Percentiles rank a stretch among this genome's conserved stretches.
These are phyloP conservation scores for Xylariaceae sp. DNA, from an alignment of 2,329 filamentous ascomycete genomes.

Conservation along the genomic window DNA sequence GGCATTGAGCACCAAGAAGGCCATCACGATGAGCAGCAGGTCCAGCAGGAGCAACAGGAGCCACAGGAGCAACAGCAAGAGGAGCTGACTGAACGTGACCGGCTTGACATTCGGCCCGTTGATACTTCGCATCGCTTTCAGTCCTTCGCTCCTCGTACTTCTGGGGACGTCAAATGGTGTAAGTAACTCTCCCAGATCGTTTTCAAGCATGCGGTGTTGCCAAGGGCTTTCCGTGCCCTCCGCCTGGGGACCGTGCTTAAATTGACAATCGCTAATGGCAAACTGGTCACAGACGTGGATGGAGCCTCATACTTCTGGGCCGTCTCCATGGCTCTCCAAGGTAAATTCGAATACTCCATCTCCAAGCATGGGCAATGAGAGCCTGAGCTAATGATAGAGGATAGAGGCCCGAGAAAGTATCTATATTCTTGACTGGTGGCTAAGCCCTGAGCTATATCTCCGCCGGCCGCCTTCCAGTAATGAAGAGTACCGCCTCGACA, in stretches of 20 bases:
- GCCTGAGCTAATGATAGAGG: constrained; percentile 8
- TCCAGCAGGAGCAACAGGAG: constrained; percentile 3
- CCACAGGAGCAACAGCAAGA: background rate
- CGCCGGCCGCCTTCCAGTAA: constrained; percentile 76
- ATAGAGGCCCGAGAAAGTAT: constrained; percentile 68
- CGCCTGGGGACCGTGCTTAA: background rate
- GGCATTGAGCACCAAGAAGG: constrained; percentile 31
- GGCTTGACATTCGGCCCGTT: constrained; percentile 30
- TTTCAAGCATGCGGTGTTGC: background rate
- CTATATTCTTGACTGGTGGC: constrained; percentile 88
- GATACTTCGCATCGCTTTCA: constrained; percentile 51
- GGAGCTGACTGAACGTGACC: constrained; percentile 2
- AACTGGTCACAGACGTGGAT: constrained; percentile 55
- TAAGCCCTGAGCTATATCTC: constrained; percentile 83
- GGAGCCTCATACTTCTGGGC: constrained; percentile 83
- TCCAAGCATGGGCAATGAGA: background rate
- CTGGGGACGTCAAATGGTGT: constrained; percentile 76
- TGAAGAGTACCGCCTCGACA: constrained; percentile 78
- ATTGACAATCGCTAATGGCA: background rate
- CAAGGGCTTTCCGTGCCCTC: background rate
- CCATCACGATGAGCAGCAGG: background rate
- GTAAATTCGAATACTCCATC: constrained; percentile 33
- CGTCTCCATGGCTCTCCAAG: constrained; percentile 71
- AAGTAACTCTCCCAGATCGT: background rate
- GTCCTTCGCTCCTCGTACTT: constrained; percentile 69